These are phyloP conservation scores for Neodidymelliopsis sp. DNA, from an alignment of 2,329 filamentous ascomycete species.

Conservation along the genomic window DNA sequence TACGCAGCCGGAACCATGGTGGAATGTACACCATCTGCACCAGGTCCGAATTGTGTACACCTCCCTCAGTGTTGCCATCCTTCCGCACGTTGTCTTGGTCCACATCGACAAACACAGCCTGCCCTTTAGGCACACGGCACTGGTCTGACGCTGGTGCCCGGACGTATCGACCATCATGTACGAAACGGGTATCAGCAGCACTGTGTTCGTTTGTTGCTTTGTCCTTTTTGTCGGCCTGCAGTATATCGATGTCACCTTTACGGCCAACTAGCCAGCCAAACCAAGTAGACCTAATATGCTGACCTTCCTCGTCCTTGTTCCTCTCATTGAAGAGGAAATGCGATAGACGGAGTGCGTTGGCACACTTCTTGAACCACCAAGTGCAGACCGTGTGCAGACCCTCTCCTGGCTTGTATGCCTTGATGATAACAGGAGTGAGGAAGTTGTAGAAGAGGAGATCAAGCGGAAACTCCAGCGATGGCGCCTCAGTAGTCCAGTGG, in stretches of 20 bases:
- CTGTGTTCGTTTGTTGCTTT: slow-evolving; percentile 47
- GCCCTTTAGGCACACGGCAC: slow-evolving; percentile 88
- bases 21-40: slow-evolving; percentile 73
- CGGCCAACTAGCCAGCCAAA: slow-evolving; percentile 59
- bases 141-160: slow-evolving; percentile 94
- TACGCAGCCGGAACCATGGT: slow-evolving; percentile 79
- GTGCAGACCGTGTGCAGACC: slow-evolving; percentile 84
- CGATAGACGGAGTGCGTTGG: slow-evolving; percentile 78
- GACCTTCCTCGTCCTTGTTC: slow-evolving; percentile 80
- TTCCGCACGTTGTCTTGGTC: slow-evolving; percentile 70
- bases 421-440: slow-evolving; percentile 85
- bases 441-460: slow-evolving; percentile 98
- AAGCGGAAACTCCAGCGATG: slow-evolving; percentile 91
- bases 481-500: slow-evolving; percentile 91
- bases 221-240: slow-evolving; percentile 44
- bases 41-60: slow-evolving; percentile 54
- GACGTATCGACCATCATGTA: slow-evolving; percentile 81
- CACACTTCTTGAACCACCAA: slow-evolving; percentile 95
- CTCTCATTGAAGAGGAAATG: slow-evolving; percentile 93
- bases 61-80: slow-evolving; percentile 61
- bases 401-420: slow-evolving; percentile 84
- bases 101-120: slow-evolving; percentile 80
- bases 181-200: slow-evolving; percentile 58
- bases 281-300: slow-evolving; percentile 68
- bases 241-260: slow-evolving; percentile 49